A percentile compares a stretch with the other conserved stretches of the same genome.
phyloP scores from a whole-genome alignment of 371 early-diverging fungal species.

The Apophysomyces trapeziformis region DNA sequence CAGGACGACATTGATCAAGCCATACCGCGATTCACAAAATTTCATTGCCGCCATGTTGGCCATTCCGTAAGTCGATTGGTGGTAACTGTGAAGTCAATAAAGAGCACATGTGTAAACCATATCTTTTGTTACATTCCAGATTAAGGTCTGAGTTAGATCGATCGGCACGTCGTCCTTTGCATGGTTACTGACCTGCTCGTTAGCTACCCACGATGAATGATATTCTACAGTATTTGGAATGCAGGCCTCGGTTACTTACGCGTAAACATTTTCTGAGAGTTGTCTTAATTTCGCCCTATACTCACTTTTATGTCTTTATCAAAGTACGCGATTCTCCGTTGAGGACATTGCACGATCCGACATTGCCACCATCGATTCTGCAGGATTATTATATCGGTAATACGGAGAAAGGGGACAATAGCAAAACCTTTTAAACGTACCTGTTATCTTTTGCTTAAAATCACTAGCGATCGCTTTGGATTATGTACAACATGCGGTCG shows the following conservation, averaged over 20 bases:
- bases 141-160: neutral
- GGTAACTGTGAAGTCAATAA: no score
- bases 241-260: constrained; percentile 17
- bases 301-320: neutral
- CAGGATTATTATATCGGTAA: constrained; percentile 25
- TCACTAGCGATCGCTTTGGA: neutral
- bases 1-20: constrained; percentile 7
- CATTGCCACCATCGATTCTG: constrained; percentile 15
- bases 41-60: neutral
- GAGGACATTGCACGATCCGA: constrained; percentile 16
- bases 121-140: neutral
- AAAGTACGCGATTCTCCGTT: constrained; percentile 27
- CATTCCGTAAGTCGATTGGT: neutral
- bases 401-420: no score
- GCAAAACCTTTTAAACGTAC: neutral
- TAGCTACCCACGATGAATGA: constrained; percentile 1
- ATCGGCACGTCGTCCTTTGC: no score
- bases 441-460: neutral
- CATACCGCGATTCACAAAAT: constrained; percentile 2
- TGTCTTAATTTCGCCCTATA: neutral
- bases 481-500: no score
- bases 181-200: neutral
- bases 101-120: neutral
- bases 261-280: constrained; percentile 5
- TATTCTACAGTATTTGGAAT: neutral